These are phyloP conservation scores for Alternaria novae-zelandiae DNA, from an alignment of 2,329 filamentous ascomycete species.

Conservation along the genomic window DNA sequence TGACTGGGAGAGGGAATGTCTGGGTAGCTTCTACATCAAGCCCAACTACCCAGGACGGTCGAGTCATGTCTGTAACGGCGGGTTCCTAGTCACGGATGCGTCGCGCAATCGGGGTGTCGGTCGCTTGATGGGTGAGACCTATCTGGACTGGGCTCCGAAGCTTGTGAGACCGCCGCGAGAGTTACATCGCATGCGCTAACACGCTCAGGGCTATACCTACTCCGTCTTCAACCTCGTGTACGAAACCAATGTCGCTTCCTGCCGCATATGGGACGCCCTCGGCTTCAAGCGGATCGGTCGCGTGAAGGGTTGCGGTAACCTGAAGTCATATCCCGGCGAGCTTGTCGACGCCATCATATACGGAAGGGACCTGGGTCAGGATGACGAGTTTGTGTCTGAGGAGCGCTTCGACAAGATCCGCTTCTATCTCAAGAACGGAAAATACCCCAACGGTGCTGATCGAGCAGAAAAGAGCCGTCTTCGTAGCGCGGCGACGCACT, in stretches of 20 bases:
- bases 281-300: constrained; percentile 92
- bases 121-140: constrained; percentile 59
- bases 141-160: constrained; percentile 61
- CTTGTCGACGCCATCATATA: constrained; percentile 60
- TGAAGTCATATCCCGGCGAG: constrained; percentile 55
- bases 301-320: constrained; percentile 63
- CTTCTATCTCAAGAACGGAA: constrained; percentile 92
- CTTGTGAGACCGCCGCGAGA: constrained; percentile 42
- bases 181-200: constrained; percentile 6
- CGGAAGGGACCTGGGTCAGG: constrained; percentile 66
- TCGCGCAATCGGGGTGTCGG: constrained; percentile 58
- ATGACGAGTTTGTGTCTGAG: constrained; percentile 87
- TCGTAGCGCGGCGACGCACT: constrained; percentile 91
- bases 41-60: constrained; percentile 91
- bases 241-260: constrained; percentile 89
- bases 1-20: constrained; percentile 81
- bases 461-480: constrained; percentile 94
- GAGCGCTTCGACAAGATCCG: constrained; percentile 99
- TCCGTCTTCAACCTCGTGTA: constrained; percentile 95
- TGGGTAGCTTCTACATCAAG: constrained; percentile 93
- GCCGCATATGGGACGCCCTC: constrained; percentile 88
- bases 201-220: constrained; percentile 76
- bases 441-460: constrained; percentile 92
- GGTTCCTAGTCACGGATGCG: constrained; percentile 57
- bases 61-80: constrained; percentile 82